Base-by-base conservation (phyloP, 1,139 yeast genomes). In the Schizosaccharomyces versatilis region DNA sequence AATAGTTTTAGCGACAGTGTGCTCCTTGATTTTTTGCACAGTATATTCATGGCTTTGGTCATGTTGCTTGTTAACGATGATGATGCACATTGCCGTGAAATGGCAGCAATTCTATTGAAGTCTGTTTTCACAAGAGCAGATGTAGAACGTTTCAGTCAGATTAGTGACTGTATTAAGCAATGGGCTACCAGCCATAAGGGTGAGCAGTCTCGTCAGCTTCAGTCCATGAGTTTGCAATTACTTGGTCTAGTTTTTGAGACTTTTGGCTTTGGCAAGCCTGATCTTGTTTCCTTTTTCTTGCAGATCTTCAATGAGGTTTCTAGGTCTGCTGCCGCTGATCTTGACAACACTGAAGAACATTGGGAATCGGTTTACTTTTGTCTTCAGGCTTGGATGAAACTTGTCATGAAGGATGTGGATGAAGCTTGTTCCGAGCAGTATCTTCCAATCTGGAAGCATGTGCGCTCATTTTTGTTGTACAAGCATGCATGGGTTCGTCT, bases 401-500 rank as follows among this genome's bases (percentile, higher is more conserved):
- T 62, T 15, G 65, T 62, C 41, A 53, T 59, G 36, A 56, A 57
- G n/a, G 60, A 63, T 48, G 61, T 62, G 9, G 67, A 72, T 1
- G 65, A 72, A 36, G 69, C 75, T 51, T 73, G 73, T 57, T 52
- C 60, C 2, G 47, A 54, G 7, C 61, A 61, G 15, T 61, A 62
- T 58, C 70, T 66, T 41, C 53, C 51, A 1, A 41, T 58, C 39
- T 57, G 59, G 60, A 24, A 38, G 9, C 44, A 38, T 24, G 69
- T 82, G 6, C 71, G 78, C 38, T 74, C 73, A 10, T 69, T 79
- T 36, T 70, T 86, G 59, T 69, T 88, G 54, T 90, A 77, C 66
- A 96, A 96, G 1, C 97, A 88, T 66, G 74, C 94, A 0, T 88
- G 97, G 97, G 82, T 88, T 10, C 77, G 97, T 63, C 71, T 83